Base-by-base conservation (phyloP, 306 rosid genomes). In the Vigna angularis region DNA sequence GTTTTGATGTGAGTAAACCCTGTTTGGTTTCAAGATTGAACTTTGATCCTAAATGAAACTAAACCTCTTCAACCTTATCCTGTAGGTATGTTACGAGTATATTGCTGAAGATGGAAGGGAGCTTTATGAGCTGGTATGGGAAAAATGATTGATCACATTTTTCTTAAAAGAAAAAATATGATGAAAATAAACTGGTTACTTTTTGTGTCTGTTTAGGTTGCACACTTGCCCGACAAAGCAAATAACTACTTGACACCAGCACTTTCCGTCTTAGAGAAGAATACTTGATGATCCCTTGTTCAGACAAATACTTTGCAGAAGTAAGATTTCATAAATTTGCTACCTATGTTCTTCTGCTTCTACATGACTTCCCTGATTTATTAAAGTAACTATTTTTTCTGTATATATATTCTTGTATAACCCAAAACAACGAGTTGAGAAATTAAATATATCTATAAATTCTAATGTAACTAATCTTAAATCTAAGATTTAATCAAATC, bases 141-240 rank as follows among this genome's bases (percentile, higher is more conserved):
- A 83, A 81, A 47, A 63, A 24, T 51, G 5, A 62, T 77, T 34
- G 3, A 47, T 77, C 24, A 17, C 48, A 52, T 34, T 76, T 17
- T 47, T 34, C 13, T 64, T 14, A 7, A 56, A 30, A 30, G 44
- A 76, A 44, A 82, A 62, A 67, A 34, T 12, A 30, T 12, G 42
- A 24, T 17, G 50, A 64, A 77, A 67, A 16, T 4, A 76, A 74
- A 74, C 68, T 76, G 40, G 32, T 69, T 38, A 55, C 34, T 65
- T 65, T 61, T 53, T 85, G 68, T 71, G 67, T 66, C 26, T 75
- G 48, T 73, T 79, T 89, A 95, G 98, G 98, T 95, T 34, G 98
- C 98, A 15, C 98, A 95, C 88, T 86, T 92, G 89, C 98, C 98
- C 2, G 98, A 95, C 88, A 92, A 95, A 89, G 98, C 98, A 78